These are phyloP conservation scores for Lunasporangiospora selenospora DNA, from an alignment of 192 early-diverging fungal genomes.

Conservation along the genomic window DNA sequence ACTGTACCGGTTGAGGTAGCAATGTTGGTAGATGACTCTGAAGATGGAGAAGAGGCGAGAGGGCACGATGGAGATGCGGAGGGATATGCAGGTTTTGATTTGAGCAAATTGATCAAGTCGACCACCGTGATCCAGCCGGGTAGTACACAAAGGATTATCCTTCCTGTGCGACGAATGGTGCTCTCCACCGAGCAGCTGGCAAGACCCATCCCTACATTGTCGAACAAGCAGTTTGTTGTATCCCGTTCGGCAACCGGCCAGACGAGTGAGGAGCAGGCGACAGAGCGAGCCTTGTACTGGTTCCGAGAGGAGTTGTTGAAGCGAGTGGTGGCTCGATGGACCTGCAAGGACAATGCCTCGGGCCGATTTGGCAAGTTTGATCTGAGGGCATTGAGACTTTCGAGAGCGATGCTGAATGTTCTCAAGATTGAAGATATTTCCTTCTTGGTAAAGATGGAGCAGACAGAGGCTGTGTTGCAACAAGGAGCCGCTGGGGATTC, in stretches of 20 bases:
- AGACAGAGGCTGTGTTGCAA: conserved; percentile 19
- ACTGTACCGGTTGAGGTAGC: conserved; percentile 73
- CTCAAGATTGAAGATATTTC: conserved; percentile 68
- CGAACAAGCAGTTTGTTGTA: conserved; percentile 83
- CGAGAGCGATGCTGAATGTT: conserved; percentile 59
- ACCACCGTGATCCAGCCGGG: conserved; percentile 44
- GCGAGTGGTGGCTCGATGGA: conserved; percentile 54
- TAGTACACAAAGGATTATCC: conserved; percentile 60
- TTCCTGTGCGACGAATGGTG: conserved; percentile 70
- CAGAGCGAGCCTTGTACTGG: conserved; percentile 74
- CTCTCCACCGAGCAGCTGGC: conserved; percentile 54
- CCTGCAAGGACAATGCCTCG: conserved; percentile 52
- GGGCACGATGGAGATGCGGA: neutral
- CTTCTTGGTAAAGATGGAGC: conserved; percentile 55
- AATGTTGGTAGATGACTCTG: conserved; percentile 73
- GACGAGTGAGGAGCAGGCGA: conserved; percentile 60
- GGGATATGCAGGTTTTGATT: conserved; percentile 19
- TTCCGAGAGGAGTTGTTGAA: conserved; percentile 71
- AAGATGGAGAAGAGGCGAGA: conserved; percentile 3
- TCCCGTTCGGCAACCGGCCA: conserved; percentile 55
- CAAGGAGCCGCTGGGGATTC: neutral
- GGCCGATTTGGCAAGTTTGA: conserved; percentile 62
- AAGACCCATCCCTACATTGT: conserved; percentile 70
- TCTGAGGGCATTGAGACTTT: conserved; percentile 61
- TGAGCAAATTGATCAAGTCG: conserved; percentile 39